Evolutionary conservation across 192 early-diverging fungal species (phyloP), one percentile per base, ranked within the genome.

Genomic region (Backusella sp.): DNA sequence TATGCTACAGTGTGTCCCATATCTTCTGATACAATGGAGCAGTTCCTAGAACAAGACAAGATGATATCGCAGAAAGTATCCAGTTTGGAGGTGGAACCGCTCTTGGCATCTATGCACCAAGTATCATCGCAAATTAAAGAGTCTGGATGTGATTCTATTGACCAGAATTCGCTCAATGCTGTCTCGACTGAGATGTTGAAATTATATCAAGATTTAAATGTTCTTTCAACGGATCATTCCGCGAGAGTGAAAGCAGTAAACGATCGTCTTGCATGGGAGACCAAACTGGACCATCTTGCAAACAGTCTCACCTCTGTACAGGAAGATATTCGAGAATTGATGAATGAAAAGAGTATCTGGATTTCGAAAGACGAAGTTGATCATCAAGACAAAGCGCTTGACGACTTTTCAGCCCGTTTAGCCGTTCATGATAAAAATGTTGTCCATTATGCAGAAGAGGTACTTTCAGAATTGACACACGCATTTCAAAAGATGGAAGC

Each of bases 331-430:
- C 74, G 74, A 9, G 74, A 75, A 28, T 68, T 68, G n/a, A 75
- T 68, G 26, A 75, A 59, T 49, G 67, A 75, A 36, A 75, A 75
- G n/a, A 68, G 66, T 21, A 12, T 66, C 6, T 75, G 74, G 74
- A 66, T 75, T 0, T 41, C 74, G 2, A 73, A 59, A 62, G 73
- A 73, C 26, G 73, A 32, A 17, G 66, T 68, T 32, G 66, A 73
- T 34, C 59, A 52, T 52, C 6, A 73, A 28, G 49, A 52, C 11
- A 52, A 37, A 23, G 34, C 73, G 26, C 52, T 73, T 17, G 23
- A 37, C 23, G 28, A 1, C 6, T 59, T 73, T 21, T 65, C 32
- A 59, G 15, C 8, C 11, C 34, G 66, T 3, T 21, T 68, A 36
- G 17, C 2, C 9, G 7, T 17, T 30, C 44, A 26, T n/a, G n/a